Percentiles rank a stretch among this genome's conserved stretches.
phyloP scores from a whole-genome alignment of 805 yeast genomes.

The Metschnikowia lunata region DNA sequence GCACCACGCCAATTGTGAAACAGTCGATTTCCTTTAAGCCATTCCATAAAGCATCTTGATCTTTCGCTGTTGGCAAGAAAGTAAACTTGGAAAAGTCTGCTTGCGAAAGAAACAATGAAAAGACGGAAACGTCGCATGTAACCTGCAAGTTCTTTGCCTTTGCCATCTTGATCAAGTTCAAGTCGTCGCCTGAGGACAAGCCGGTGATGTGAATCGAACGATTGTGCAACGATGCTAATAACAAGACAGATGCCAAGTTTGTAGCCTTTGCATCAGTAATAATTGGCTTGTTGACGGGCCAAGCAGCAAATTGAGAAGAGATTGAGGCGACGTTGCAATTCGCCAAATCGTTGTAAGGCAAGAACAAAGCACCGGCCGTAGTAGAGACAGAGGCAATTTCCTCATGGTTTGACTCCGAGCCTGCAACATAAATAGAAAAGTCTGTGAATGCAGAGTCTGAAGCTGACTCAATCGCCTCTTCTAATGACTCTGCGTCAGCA shows the following conservation, averaged over 20 bases:
- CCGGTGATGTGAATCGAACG: conserved; percentile 86
- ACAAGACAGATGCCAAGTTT: conserved; percentile 85
- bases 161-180: conserved; percentile 78
- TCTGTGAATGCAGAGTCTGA: conserved; percentile 70
- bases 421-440: conserved; percentile 79
- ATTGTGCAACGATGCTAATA: conserved; percentile 82
- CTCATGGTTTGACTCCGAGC: conserved; percentile 63
- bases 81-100: conserved; percentile 66
- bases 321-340: conserved; percentile 71
- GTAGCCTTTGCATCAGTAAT: conserved; percentile 90
- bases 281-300: conserved; percentile 84
- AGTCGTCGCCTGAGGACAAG: conserved; percentile 74
- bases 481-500: conserved; percentile 60
- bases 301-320: conserved; percentile 70
- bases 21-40: conserved; percentile 71
- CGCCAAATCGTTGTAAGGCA: conserved; percentile 73
- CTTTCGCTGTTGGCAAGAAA: conserved; percentile 75
- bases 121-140: conserved; percentile 85
- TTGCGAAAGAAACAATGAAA: conserved; percentile 70
- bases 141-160: conserved; percentile 77
- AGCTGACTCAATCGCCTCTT: conserved; percentile 56
- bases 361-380: conserved; percentile 71
- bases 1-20: conserved; percentile 79
- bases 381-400: conserved; percentile 58
- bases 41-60: conserved; percentile 80